Base-by-base conservation (phyloP, 495 filamentous ascomycete species). In the Lasiosphaeriaceae sp. region DNA sequence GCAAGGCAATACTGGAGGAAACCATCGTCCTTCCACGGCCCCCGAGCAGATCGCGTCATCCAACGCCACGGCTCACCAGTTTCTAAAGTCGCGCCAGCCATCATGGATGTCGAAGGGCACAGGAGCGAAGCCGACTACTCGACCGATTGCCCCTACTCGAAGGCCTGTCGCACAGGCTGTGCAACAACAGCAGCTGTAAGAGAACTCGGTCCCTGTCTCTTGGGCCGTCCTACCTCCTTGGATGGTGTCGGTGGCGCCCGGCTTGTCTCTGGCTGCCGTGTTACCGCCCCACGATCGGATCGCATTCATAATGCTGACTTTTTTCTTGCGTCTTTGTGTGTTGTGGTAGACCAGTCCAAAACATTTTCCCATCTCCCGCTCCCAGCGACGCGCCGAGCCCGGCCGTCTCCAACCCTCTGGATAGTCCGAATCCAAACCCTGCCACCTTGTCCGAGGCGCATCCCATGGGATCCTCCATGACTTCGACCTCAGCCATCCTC, bases 51-150 rank as follows among this genome's bases (percentile, higher is more conserved):
- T 89, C 54, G 81, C 80, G 34, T 75, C 77, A 3, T 85, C 86
- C 16, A 94, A 92, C 70, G 83, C 84, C 47, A 92, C 89, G 14
- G 74, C 84, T 50, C 84, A 77, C 59, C 67, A 80, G 35, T 88
- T 90, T 71, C 74, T 90, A 52, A 79, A 83, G 5, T 17, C 31
- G 45, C 74, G 75, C 56, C 83, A 83, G 66, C 86, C 79, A 61
- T 74, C 83, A 65, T 92, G 90, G 90, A 87, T 91, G 79, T 60
- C 67, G 35, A 60, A 69, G 46, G 69, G 68, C 52, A 59, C 63
- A 17, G n/a, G n/a, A n/a, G 21, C 44, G 12, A 72, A 71, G 47
- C 71, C 74, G 29, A 70, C 63, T 47, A 62, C 73, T 51, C 78
- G 76, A 47, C 64, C 70, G 35, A 47, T 61, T 37, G 29, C 16